Evolutionary conservation across 371 early-diverging fungal species (phyloP), one percentile per base, ranked within the genome.

Genomic region (Apophysomyces sp.): DNA sequence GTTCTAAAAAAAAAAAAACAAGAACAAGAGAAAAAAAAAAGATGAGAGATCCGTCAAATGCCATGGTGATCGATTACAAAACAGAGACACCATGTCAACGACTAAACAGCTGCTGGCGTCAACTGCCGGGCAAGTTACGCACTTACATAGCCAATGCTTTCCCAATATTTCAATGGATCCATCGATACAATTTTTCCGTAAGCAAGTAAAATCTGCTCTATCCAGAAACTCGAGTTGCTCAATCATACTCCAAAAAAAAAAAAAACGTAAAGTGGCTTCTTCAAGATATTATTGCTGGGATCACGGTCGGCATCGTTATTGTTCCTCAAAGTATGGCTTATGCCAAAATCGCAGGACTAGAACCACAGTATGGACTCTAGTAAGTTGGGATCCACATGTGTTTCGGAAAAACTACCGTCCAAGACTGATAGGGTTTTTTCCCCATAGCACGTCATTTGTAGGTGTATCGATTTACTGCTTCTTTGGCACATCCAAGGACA

Each of bases 271-370:
- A 79, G 49, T 95, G 96, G 96, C 75, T 94, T 15, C n/a, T 85
- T 8, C 89, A 91, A 44, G 96, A 97, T 65, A 39, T 88, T 6
- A 83, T 97, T 57, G 94, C 96, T 5, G 97, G 95, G 16, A 52
- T 91, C 26, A 95, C 96, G 1, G 92, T 95, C 28, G 94, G 92
- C 4, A 78, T 91, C 29, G 82, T 96, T 7, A 84, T 92, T 12
- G 86, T 96, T 12, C 96, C 94, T n/a, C 96, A 96, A 69, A 82
- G 87, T 13, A 87, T 92, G 80, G 92, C 89, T 11, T 91, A 92
- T 63, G 89, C 97, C 29, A 92, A 89, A 71, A 73, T 96, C 13
- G 95, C 94, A 4, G 77, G 72, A 16, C 80, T 96, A 11, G 89
- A 90, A 28, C 85, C 68, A 9, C 68, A 68, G 16, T 68, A 68